Evolutionary conservation across 1,284 basidiomycete genomes (phyloP), one percentile per base, ranked within the genome.

Genomic region (Moesziomyces parantarcticus): DNA sequence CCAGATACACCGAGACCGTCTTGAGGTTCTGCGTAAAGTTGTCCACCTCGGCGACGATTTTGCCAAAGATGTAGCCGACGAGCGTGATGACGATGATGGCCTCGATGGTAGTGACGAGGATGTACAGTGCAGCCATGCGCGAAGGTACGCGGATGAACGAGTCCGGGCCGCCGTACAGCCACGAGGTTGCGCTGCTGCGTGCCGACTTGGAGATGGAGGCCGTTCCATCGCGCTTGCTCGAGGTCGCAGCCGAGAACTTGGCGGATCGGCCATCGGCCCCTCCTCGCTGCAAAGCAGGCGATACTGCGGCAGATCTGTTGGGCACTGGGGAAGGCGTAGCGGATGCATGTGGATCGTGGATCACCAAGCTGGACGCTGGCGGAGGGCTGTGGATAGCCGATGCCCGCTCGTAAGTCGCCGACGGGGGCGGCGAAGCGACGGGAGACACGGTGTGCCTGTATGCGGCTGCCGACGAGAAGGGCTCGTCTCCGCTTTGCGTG

Each of bases 1-100:
- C 69, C 20, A 80, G 45, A 48, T 78, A 80, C 34, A 80, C 75
- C 20, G 75, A 70, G 13, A 80, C 64, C 20, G 79, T 80, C 51
- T 80, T 80, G 58, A 79, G 69, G 32, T 79, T 61, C 48, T 80
- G 77, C 14, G 66, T 54, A n/a, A 78, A 52, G 52, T 60, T 53
- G 39, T 71, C 61, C 20, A 72, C 60, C 16, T 55, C 40, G 4
- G 65, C 14, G 13, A 64, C 53, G 53, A 80, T 77, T 39, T 55
- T 46, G 9, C 48, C 77, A 40, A 79, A 80, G 41, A 75, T 77
- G 58, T 66, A 62, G 18, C 57, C 64, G 32, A 78, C 77, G 22
- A 80, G 64, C 0, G 61, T 61, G 36, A 77, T 76, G 34, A 80
- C 63, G 42, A 74, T 58, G 20, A 50, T 25, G 2, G 78, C 71